Percentiles rank a stretch among this genome's conserved stretches.
Conservation (phyloP, 2,329 filamentous ascomycete genomes). For the Cytospora chrysosperma region DNA sequence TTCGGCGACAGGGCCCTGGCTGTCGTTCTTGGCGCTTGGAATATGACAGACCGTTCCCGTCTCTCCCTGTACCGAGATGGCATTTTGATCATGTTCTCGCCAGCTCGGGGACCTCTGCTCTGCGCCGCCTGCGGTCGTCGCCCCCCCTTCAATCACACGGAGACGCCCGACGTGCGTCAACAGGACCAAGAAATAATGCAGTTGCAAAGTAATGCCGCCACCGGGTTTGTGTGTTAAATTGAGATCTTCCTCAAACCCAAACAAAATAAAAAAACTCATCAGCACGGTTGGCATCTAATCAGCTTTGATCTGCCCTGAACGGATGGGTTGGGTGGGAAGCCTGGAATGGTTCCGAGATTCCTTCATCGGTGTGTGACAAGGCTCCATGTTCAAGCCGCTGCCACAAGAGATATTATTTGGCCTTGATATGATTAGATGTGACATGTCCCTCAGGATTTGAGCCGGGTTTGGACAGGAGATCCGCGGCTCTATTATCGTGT, state of each 20-base stretch:
- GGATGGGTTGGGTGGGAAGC: constrained; percentile 1
- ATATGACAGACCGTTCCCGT: no score
- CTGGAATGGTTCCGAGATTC: neutral
- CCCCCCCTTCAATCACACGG: neutral
- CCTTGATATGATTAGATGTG: neutral
- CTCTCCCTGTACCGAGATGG: neutral
- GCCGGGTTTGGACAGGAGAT: neutral
- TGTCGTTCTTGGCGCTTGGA: constrained; percentile 12
- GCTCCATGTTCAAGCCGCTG: neutral
- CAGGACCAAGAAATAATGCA: neutral
- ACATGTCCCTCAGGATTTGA: neutral
- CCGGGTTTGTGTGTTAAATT: neutral
- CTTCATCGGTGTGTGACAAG: neutral
- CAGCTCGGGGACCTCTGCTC: constrained; percentile 4
- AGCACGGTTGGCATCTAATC: constrained; percentile 1
- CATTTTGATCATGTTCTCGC: constrained; percentile 2
- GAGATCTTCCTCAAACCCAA: neutral
- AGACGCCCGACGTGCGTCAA: neutral
- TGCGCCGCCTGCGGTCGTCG: constrained; percentile 2
- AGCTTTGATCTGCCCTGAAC: neutral
- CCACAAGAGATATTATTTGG: neutral
- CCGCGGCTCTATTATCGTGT: neutral
- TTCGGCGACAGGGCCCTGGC: constrained; percentile 5
- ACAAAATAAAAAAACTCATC: neutral
- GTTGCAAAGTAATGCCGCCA: neutral